phyloP scores from a whole-genome alignment of 169 alveolate genomes.

The Amoebophrya sp. region DNA sequence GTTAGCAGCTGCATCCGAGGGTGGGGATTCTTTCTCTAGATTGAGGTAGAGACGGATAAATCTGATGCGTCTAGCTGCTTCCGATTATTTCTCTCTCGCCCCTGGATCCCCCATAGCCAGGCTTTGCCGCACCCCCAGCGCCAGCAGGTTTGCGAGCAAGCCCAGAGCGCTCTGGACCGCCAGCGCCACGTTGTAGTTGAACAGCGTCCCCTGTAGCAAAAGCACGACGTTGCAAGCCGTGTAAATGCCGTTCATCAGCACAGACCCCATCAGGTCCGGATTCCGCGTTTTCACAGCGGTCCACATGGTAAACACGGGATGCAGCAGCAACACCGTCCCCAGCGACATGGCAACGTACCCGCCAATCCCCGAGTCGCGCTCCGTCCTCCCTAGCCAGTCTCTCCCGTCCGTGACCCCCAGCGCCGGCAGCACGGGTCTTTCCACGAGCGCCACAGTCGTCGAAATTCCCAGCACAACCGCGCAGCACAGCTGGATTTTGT shows the following conservation, averaged over 20 bases:
- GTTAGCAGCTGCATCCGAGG: too few species aligned
- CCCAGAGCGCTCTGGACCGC: not conserved
- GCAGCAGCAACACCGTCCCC: not conserved
- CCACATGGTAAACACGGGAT: not conserved
- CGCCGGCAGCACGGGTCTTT: too few species aligned
- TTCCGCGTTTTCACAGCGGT: not conserved
- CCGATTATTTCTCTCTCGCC: too few species aligned
- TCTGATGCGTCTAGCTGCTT: too few species aligned
- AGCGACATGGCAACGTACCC: not conserved
- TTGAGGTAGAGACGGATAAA: too few species aligned
- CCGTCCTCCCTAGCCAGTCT: not conserved
- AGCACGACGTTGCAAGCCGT: not conserved
- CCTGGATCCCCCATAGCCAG: too few species aligned
- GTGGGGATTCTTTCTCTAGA: too few species aligned
- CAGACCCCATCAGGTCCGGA: not conserved
- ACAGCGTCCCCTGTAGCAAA: not conserved
- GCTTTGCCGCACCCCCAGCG: not conserved
- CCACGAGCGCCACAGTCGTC: too few species aligned
- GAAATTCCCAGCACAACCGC: too few species aligned
- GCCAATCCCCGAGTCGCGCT: not conserved
- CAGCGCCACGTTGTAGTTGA: not conserved
- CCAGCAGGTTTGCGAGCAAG: not conserved
- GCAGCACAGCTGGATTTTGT: too few species aligned
- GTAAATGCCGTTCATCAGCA: not conserved
- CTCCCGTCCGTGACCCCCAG: too few species aligned